These are phyloP conservation scores for Paraphaeosphaeria minitans DNA, from an alignment of 2,329 filamentous ascomycete species.

Conservation along the genomic window DNA sequence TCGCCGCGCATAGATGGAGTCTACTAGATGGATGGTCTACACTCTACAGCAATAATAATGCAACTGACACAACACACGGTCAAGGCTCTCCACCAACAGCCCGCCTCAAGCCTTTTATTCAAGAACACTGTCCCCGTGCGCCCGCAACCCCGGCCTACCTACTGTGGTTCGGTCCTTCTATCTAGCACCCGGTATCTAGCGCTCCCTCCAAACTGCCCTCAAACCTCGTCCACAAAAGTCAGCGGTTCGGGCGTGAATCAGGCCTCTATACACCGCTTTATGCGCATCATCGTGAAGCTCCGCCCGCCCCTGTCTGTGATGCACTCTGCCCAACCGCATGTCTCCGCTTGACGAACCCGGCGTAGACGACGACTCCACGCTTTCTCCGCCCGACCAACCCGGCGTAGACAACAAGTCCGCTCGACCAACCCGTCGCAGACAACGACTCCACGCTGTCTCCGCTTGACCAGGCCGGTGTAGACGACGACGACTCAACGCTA, in stretches of 20 bases:
- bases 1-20: constrained; percentile 26
- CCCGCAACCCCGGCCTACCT: constrained; percentile 41
- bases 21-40: constrained; percentile 24
- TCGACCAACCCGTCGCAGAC: not conserved
- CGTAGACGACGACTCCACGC: not conserved
- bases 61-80: constrained; percentile 23
- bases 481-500: constrained; percentile 10
- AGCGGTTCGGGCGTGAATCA: constrained; percentile 33
- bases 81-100: constrained; percentile 23
- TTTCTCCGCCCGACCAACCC: constrained; percentile 11
- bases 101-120: constrained; percentile 28
- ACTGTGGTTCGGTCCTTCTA: constrained; percentile 44
- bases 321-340: constrained; percentile 29
- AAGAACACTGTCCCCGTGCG: constrained; percentile 42
- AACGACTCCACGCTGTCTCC: constrained; percentile 17
- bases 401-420: constrained; percentile 1
- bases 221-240: constrained; percentile 29
- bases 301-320: constrained; percentile 27
- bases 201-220: constrained; percentile 36
- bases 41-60: constrained; percentile 2
- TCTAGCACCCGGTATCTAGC: constrained; percentile 36
- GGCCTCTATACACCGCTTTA: constrained; percentile 44
- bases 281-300: constrained; percentile 38
- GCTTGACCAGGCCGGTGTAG: constrained; percentile 1
- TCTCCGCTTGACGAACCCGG: constrained; percentile 13